Base-by-base conservation (phyloP, 1,139 yeast species). In the Candida sanyaensis region DNA sequence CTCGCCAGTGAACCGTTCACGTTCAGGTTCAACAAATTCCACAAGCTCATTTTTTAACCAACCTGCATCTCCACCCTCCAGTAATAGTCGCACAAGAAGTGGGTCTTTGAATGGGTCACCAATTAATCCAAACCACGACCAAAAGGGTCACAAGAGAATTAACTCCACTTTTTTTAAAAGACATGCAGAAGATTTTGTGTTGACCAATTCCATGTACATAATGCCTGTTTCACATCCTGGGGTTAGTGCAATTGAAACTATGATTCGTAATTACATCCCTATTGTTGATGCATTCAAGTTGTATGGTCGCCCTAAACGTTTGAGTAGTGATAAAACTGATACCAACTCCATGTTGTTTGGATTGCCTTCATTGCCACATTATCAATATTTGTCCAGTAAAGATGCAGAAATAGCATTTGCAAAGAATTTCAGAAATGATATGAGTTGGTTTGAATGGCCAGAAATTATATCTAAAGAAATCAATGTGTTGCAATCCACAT, bases 141-240 rank as follows among this genome's bases (percentile, higher is more conserved):
- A 38, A 42, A 31, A 42, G 29, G 45, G 49, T 13, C 43, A 46
- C 37, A 52, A 43, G 41, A 47, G 52, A 26, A 54, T 52, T n/a
- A 46, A 43, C 36, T 49, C 59, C 30, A 38, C 57, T 28, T 57
- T 55, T 44, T 51, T 63, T 43, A 65, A 66, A 53, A 69, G 69
- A 53, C 64, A 66, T 42, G 50, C 55, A 39, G 58, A 56, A 50
- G 60, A 62, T 47, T 78, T 65, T 56, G 75, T 61, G 29, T 64
- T 56, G 43, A 69, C 72, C 46, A 63, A 63, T 58, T 78, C 59
- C 62, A 66, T 69, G 55, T 81, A 67, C 60, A 66, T 81, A 51
- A 78, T 81, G 71, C 85, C 86, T 2, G 71, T 70, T 30, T 53
- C 77, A 7, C 86, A 81, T 58, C 81, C 84, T 0, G 82, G 83